Evolutionary conservation across 2,329 filamentous ascomycete species (phyloP), one percentile per base, ranked within the genome.

Genomic region (Pestalotiopsis sp.): DNA sequence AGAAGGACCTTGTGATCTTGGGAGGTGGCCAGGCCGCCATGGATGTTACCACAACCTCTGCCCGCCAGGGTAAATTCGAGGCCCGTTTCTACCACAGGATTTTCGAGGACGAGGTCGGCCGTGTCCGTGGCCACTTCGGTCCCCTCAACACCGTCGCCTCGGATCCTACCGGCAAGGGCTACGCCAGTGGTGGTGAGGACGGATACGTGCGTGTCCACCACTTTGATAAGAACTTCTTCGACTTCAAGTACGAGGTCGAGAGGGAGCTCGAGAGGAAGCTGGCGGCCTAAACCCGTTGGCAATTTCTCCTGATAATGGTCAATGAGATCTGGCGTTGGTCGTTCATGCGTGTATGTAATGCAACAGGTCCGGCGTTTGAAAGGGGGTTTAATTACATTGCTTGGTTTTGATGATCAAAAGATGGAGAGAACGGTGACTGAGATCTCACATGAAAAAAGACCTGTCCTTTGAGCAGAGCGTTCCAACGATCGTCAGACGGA

Each of bases 11-110:
- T 78, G 95, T 99, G 73, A 97, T 99, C 78, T 91, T 99, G 58
- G 96, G 96, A 76, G 96, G 96, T 89, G 96, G 96, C 75, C 96
- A 99, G 84, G 96, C 94, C 72, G 96, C 96, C 78, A 98, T 98
- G 94, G 95, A 98, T 79, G 96, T 99, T 82, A 99, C 96, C 68
- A 97, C 93, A 66, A 98, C 96, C 64, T 92, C 92, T 40, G 91
- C 94, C 63, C 90, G 96, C 73, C 96, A 99, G 86, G 96, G 96
- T 84, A 98, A 98, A 85, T 99, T 99, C 86, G 96, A 99, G 83
- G 96, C 96, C 58, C 91, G 96, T 73, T 99, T 99, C 88, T 99
- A 98, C 88, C 96, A 99, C 91, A 98, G 97, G 88, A 92, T 99
- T 80, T 98, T 99, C 80, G 94, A 97, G 83, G 95, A 99, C 82